A percentile compares a stretch with the other conserved stretches of the same genome.
Evolutionary conservation across 148 eudicot species (phyloP).

Genomic region (Polygonum aviculare): DNA sequence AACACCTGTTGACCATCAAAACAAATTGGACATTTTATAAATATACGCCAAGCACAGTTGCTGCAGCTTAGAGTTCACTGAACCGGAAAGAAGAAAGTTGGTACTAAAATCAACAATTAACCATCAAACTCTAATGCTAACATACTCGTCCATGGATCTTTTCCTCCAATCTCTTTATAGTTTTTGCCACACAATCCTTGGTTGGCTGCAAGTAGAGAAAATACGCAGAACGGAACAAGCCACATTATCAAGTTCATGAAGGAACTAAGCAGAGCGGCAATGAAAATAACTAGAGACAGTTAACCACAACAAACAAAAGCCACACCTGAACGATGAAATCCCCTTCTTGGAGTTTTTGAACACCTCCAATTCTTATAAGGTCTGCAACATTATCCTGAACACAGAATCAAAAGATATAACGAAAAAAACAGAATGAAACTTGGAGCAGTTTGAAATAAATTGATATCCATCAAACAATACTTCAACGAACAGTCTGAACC

Average conservation of each 20-base stretch:
- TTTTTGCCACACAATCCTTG: constrained; percentile 76
- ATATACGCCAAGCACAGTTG: neutral
- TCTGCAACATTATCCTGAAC: constrained; percentile 82
- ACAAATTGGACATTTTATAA: neutral
- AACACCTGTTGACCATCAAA: constrained; percentile 40
- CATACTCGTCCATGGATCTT: constrained; percentile 83
- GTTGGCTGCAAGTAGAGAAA: constrained; percentile 52
- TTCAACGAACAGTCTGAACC: constrained; percentile 26
- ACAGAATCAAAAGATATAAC: neutral
- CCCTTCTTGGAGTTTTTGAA: constrained; percentile 83
- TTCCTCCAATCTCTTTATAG: constrained; percentile 82
- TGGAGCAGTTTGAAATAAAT: neutral
- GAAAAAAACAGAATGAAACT: neutral
- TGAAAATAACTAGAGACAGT: neutral
- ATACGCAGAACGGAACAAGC: neutral
- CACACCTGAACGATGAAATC: constrained; percentile 74
- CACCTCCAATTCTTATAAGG: constrained; percentile 65
- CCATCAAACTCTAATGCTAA: neutral
- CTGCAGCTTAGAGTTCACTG: neutral
- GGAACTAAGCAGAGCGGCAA: neutral
- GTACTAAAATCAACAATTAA: neutral
- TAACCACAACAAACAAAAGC: neutral
- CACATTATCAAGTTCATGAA: neutral
- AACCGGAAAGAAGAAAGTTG: neutral
- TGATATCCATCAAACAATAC: neutral